Conservation (phyloP, 1,284 basidiomycete genomes). For the Hemileia vastatrix region DNA sequence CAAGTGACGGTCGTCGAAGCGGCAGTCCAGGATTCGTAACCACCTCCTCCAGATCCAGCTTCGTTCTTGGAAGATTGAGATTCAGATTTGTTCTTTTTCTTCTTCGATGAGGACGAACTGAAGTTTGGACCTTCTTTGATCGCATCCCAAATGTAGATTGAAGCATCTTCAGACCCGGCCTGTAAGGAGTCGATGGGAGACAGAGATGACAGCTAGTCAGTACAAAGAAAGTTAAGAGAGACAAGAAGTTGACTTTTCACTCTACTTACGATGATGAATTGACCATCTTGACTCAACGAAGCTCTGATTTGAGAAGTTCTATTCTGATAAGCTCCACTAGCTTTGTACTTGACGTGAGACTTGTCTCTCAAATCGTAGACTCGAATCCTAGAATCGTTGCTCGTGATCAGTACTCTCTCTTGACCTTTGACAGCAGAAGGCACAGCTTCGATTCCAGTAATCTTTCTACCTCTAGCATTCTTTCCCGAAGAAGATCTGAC, state of each 20-base stretch:
- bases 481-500: conserved; percentile 41
- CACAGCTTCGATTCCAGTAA: conserved; percentile 42
- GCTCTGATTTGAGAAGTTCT: conserved; percentile 42
- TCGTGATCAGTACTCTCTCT: conserved; percentile 44
- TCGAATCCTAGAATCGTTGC: conserved; percentile 45
- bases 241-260: too few relatives aligned
- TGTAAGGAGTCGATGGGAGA: too few relatives aligned
- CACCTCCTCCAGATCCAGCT: conserved; percentile 3
- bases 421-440: conserved; percentile 25
- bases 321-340: conserved; percentile 29
- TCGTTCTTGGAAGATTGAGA: conserved; percentile 2
- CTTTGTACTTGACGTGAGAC: conserved; percentile 31
- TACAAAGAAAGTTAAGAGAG: too few relatives aligned
- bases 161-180: conserved; percentile 42
- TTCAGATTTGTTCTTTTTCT: not conserved
- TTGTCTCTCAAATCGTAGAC: conserved; percentile 40
- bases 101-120: not conserved
- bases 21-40: conserved; percentile 28
- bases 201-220: too few relatives aligned
- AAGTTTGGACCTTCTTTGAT: conserved; percentile 2
- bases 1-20: conserved; percentile 29
- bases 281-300: conserved; percentile 36
- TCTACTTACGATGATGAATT: conserved; percentile 41
- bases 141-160: conserved; percentile 31
- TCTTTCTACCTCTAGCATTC: conserved; percentile 42